Percentiles rank a stretch among this genome's conserved stretches.
Conservation (phyloP, 129 eudicot species). For the Flaveria ramosissima region DNA sequence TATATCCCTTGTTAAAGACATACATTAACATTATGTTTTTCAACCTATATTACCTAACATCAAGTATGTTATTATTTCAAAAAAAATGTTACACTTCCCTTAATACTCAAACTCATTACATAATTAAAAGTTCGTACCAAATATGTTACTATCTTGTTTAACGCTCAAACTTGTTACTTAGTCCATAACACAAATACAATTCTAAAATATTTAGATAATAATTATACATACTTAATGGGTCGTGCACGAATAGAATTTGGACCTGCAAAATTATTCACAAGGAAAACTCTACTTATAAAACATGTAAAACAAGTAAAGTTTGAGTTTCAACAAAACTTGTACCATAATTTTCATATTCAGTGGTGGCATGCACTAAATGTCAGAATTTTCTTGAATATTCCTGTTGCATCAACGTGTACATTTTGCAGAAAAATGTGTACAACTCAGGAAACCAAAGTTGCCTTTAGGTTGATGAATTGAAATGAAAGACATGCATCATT, state of each 20-base stretch:
- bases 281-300: no score
- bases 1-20: neutral
- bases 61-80: neutral
- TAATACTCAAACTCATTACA: no score
- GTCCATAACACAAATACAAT: no score
- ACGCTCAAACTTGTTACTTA: no score
- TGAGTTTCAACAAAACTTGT: no score
- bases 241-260: neutral
- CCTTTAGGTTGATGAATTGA: slow-evolving; percentile 12
- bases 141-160: no score
- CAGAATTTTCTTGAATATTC: neutral
- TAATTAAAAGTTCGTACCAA: no score
- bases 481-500: slow-evolving; percentile 21
- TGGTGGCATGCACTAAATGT: neutral
- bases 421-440: slow-evolving; percentile 5
- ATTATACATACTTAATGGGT: no score
- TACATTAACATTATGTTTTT: neutral
- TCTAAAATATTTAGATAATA: no score
- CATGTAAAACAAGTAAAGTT: neutral
- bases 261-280: neutral
- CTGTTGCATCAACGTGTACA: slow-evolving; percentile 5
- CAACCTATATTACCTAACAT: neutral
- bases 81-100: neutral
- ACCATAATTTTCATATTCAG: no score
- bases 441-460: slow-evolving; percentile 1